Base-by-base conservation (phyloP, 2,329 filamentous ascomycete species). In the Aspergillus spinulosporus region DNA sequence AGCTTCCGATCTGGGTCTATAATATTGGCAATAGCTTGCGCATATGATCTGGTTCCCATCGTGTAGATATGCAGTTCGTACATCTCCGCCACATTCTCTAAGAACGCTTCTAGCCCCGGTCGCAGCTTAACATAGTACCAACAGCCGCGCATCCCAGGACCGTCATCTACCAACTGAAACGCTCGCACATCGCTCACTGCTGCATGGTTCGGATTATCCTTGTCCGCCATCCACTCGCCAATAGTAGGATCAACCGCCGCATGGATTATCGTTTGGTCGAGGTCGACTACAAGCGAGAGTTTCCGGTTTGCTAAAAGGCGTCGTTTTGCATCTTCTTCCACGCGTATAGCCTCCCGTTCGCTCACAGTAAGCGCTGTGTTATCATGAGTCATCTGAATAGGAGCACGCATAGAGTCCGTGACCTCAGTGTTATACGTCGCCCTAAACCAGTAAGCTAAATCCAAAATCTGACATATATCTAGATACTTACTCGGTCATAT, bases 71-170 rank as follows among this genome's bases (percentile, higher is more conserved):
- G 94, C 68, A 97, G 80, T 76, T 99, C 94, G 76, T 94, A 99
- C 66, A 94, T 79, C 67, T 87, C 82, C 1, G 91, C 85, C 47
- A 97, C 82, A 51, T 85, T 84, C 57, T 89, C 80, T 48, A 99
- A 80, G 68, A 99, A 99, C 42, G 88, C 84, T 60, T 85, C 80
- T 49, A 97, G 77, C 2, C 92, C 92, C 0, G 94, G 94, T 36
- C 94, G 90, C 77, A 96, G 86, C 78, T 99, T 99, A 79, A 99
- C 96, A 74, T 97, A 99, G 75, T 99, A 99, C 83, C 89, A 96
- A 70, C 88, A 93, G n/a, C 87, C 87, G 47, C 84, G 77, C 59
- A 88, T 88, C 26, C 86, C 84, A 2, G 88, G 88, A 0, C 87
- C 88, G 65, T 97, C 92, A 62, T 99, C 93, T 43, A 87, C 83